phyloP scores from a whole-genome alignment of 768 basidiomycete species.

The Sporobolomyces roseus region DNA sequence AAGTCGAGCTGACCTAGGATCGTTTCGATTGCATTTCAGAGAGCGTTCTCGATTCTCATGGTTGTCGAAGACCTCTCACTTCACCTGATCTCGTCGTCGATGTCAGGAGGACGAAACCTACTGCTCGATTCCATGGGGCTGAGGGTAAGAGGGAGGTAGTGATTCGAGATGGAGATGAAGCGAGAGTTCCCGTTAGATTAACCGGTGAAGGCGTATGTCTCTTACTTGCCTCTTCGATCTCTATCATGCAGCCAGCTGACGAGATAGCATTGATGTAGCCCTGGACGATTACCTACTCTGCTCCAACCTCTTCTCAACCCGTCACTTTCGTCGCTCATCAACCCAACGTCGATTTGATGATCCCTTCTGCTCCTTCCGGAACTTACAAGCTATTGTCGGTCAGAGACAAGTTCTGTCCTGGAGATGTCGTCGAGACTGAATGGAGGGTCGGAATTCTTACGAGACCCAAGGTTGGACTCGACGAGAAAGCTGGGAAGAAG shows the following conservation, averaged over 20 bases:
- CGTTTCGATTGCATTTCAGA: slow-evolving; percentile 51
- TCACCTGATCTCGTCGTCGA: slow-evolving; percentile 77
- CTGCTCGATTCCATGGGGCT: slow-evolving; percentile 61
- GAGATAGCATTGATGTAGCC: slow-evolving; percentile 57
- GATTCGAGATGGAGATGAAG: slow-evolving; percentile 69
- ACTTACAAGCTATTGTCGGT: slow-evolving; percentile 55
- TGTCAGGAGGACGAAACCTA: slow-evolving; percentile 81
- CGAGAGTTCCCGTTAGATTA: slow-evolving; percentile 71
- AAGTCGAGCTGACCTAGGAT: not conserved
- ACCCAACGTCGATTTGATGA: slow-evolving; percentile 32
- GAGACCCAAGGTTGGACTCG: slow-evolving; percentile 68
- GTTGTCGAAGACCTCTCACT: slow-evolving; percentile 71
- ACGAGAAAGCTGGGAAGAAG: slow-evolving; percentile 44
- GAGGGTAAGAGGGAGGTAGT: slow-evolving; percentile 58
- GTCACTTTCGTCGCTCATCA: slow-evolving; percentile 9
- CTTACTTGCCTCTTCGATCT: not conserved
- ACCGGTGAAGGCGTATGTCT: slow-evolving; percentile 80
- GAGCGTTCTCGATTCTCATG: slow-evolving; percentile 80
- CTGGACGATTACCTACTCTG: slow-evolving; percentile 70
- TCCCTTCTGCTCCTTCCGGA: slow-evolving; percentile 41
- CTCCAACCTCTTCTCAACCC: not conserved
- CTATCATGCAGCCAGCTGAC: not conserved
- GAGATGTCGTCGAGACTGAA: slow-evolving; percentile 59
- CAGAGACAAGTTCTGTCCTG: slow-evolving; percentile 78
- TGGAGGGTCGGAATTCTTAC: slow-evolving; percentile 77